A percentile compares a stretch with the other conserved stretches of the same genome.
Evolutionary conservation across 78 protist genomes (phyloP).

Genomic region (Emiliania huxleyi): DNA sequence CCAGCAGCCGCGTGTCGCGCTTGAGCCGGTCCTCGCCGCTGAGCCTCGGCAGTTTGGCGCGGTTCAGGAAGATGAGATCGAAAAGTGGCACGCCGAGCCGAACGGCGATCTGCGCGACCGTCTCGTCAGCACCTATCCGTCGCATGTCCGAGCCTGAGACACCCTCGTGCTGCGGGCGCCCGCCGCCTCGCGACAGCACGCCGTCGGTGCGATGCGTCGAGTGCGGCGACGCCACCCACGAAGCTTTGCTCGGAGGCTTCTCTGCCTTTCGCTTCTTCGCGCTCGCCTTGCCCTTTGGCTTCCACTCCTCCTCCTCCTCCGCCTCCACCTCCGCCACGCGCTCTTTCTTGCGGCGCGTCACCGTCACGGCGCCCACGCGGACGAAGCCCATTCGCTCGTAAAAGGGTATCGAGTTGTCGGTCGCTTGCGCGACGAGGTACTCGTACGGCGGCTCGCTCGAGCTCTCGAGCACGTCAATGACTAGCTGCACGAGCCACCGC

Average conservation of each 20-base stretch:
- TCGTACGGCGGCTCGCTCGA: neutral
- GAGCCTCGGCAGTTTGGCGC: neutral
- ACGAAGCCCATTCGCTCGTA: constrained; percentile 40
- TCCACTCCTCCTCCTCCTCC: neutral
- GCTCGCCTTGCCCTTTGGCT: neutral
- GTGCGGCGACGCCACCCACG: neutral
- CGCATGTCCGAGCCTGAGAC: too few species aligned
- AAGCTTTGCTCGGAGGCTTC: neutral
- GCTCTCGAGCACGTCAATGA: neutral
- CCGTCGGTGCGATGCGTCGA: neutral
- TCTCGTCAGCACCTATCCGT: too few species aligned
- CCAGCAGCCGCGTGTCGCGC: neutral
- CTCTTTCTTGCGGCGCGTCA: neutral
- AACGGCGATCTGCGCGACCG: neutral
- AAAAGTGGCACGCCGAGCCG: neutral
- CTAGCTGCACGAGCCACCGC: neutral
- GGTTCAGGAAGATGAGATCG: neutral
- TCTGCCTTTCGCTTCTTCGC: neutral
- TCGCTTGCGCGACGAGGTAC: constrained; percentile 9
- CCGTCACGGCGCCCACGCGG: constrained; percentile 22
- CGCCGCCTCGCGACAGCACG: too few species aligned
- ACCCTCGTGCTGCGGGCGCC: too few species aligned
- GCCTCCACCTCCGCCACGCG: neutral
- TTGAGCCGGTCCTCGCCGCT: neutral
- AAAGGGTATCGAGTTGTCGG: constrained; percentile 23